These are phyloP conservation scores for Penicillium sp. DNA, from an alignment of 2,329 filamentous ascomycete genomes.

Conservation along the genomic window DNA sequence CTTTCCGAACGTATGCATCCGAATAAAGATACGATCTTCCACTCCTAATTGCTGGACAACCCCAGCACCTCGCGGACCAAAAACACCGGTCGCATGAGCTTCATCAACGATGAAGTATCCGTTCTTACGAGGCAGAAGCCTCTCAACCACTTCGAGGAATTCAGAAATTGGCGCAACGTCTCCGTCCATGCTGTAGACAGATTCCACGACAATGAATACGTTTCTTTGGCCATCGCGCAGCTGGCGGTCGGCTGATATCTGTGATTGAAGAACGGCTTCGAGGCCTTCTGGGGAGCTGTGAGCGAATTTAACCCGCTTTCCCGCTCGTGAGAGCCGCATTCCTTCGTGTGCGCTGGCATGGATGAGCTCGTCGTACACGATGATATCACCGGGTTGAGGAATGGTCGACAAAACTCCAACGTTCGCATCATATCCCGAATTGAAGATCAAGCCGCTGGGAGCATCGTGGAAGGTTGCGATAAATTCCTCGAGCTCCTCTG, in stretches of 20 bases:
- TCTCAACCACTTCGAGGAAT: constrained; percentile 63
- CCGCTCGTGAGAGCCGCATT: constrained; percentile 68
- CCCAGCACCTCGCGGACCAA: constrained; percentile 55
- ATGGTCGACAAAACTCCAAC: constrained; percentile 65
- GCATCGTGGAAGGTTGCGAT: constrained; percentile 67
- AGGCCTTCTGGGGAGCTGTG: constrained; percentile 54
- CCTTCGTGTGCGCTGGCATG: constrained; percentile 82
- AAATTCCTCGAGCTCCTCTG: constrained; percentile 61
- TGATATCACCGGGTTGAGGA: constrained; percentile 63
- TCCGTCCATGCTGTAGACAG: constrained; percentile 83
- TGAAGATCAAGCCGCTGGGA: constrained; percentile 62
- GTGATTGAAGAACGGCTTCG: constrained; percentile 38
- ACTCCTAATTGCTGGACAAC: constrained; percentile 57
- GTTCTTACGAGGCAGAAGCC: constrained; percentile 61
- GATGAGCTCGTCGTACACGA: constrained; percentile 76
- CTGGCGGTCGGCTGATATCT: constrained; percentile 37
- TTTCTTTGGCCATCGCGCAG: constrained; percentile 50
- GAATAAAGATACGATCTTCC: constrained; percentile 55
- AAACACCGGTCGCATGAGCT: constrained; percentile 58
- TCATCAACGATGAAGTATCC: constrained; percentile 62
- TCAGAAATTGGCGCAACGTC: constrained; percentile 69
- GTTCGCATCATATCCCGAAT: constrained; percentile 71
- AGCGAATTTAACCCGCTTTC: constrained; percentile 47
- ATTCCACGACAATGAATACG: constrained; percentile 72
- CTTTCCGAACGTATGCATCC: constrained; percentile 60